Evolutionary conservation across 148 eudicot species (phyloP).

Genomic region (Drosera capensis): DNA sequence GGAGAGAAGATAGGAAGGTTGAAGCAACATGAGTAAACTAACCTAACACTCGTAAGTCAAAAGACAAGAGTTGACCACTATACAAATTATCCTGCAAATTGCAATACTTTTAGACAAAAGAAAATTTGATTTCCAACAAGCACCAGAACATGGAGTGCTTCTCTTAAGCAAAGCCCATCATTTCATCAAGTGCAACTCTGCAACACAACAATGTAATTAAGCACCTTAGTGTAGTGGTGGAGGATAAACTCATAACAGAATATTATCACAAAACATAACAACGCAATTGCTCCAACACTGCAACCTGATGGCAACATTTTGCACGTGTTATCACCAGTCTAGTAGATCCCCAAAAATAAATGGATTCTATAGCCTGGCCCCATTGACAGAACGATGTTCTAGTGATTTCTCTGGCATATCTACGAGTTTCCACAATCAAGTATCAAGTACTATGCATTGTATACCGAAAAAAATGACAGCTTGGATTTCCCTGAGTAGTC

Average conservation of each 20-base stretch:
- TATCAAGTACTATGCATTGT: conserved; percentile 26
- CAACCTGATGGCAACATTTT: conserved; percentile 24
- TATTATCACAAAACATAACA: conserved; percentile 25
- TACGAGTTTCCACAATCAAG: conserved; percentile 64
- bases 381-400: conserved; percentile 41
- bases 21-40: neutral
- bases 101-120: conserved; percentile 29
- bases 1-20: no score
- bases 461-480: neutral
- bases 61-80: conserved; percentile 4
- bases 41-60: conserved; percentile 13
- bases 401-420: conserved; percentile 54
- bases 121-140: conserved; percentile 36
- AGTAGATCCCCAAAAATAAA: conserved; percentile 25
- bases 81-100: conserved; percentile 22
- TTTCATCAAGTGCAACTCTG: conserved; percentile 66
- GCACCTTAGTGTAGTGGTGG: conserved; percentile 23
- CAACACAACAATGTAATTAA: conserved; percentile 55
- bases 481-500: no score
- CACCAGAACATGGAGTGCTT: conserved; percentile 42
- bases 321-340: no score
- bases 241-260: conserved; percentile 27
- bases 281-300: conserved; percentile 18
- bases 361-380: conserved; percentile 42
- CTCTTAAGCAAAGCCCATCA: conserved; percentile 41